phyloP scores from a whole-genome alignment of 257 asterid genomes.

The Henckelia pumila region DNA sequence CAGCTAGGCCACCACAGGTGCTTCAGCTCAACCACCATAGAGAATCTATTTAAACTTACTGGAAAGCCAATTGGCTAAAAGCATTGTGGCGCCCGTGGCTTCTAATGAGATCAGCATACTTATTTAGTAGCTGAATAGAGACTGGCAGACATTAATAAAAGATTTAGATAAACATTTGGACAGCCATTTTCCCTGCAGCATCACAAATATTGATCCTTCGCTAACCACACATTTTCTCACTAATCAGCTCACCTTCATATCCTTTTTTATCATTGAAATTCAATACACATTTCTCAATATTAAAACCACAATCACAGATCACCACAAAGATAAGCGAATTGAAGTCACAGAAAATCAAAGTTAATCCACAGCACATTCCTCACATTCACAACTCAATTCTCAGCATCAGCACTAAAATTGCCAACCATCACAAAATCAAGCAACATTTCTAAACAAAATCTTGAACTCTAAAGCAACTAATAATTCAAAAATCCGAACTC shows the following conservation, averaged over 20 bases:
- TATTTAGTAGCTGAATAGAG: neutral
- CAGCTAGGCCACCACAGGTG: no score
- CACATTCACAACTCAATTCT: constrained; percentile 6
- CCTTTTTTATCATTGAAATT: neutral
- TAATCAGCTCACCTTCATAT: neutral
- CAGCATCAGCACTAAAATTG: constrained; percentile 14
- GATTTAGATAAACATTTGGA: neutral
- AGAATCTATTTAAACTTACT: no score
- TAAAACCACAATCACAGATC: constrained; percentile 16
- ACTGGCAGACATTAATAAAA: neutral
- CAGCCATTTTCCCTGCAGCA: neutral
- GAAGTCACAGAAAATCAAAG: constrained; percentile 4
- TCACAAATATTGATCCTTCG: neutral
- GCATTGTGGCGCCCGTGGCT: neutral
- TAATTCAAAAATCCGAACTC: neutral
- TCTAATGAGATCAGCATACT: neutral
- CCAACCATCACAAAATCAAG: neutral
- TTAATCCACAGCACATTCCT: neutral
- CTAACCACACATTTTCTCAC: neutral
- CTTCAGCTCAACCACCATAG: no score
- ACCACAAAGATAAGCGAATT: neutral
- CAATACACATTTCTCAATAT: constrained; percentile 4
- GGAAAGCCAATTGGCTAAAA: no score
- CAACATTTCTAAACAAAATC: constrained; percentile 17
- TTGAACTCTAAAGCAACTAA: constrained; percentile 20